Conservation (phyloP, 163 green algal species). For the Smithsoniella earleae region DNA sequence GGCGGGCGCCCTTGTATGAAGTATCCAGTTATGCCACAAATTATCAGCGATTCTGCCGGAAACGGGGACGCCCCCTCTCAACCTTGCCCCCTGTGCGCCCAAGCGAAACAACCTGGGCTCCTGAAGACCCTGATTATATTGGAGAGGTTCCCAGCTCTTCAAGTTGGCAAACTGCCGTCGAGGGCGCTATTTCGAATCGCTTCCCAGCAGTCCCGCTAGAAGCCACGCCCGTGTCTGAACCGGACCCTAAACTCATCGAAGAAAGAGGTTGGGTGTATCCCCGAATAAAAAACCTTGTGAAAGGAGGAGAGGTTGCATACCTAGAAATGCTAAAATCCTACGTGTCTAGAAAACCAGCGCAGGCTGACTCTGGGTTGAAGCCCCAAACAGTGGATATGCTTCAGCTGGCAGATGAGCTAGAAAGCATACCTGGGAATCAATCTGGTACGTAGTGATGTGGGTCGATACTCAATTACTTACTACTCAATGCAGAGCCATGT, state of each 20-base stretch:
- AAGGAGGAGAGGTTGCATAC: background rate
- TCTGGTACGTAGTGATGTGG: too few relatives aligned
- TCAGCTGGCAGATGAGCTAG: background rate
- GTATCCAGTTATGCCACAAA: slow-evolving; percentile 11
- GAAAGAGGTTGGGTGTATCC: slow-evolving; percentile 6
- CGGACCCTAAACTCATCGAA: background rate
- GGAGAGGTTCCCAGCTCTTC: background rate
- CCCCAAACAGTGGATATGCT: slow-evolving; percentile 27
- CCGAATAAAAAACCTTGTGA: background rate
- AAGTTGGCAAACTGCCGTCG: background rate
- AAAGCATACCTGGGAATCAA: background rate
- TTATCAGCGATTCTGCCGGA: slow-evolving; percentile 5
- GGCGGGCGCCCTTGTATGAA: slow-evolving; percentile 17
- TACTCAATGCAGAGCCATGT: background rate
- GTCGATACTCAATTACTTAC: background rate
- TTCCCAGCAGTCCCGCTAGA: background rate
- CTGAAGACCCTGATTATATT: background rate
- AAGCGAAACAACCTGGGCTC: background rate
- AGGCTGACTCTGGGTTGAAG: background rate
- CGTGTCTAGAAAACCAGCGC: background rate
- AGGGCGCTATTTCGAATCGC: background rate
- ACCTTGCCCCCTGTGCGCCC: background rate
- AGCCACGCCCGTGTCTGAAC: background rate
- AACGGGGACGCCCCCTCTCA: background rate
- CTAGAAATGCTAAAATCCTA: background rate